Base-by-base conservation (phyloP, 2,329 filamentous ascomycete species). In the Aspergillus fumigatus region DNA sequence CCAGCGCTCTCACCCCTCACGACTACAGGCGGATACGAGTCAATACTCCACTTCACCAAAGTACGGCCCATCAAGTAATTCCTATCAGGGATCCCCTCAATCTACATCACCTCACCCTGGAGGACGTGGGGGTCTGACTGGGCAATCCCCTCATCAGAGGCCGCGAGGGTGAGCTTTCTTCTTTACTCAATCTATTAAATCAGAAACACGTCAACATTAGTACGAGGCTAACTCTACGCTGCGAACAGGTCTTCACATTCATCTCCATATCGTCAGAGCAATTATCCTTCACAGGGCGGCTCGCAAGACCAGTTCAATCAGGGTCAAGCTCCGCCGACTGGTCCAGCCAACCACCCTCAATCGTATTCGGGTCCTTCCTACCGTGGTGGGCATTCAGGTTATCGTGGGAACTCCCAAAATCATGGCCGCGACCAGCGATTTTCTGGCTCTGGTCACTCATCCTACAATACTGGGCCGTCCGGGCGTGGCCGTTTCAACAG, bases 401-500 rank as follows among this genome's bases (percentile, higher is more conserved):
- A 85, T 65, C 82, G 87, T 52, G 85, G 85, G 38, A 83, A 80
- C 57, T 80, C 84, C 54, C 85, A 82, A 65, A 76, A 74, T 49
- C 70, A 73, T 26, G 70, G 69, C 1, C 70, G 72, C 8, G 78
- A 78, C 58, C 76, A 79, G 58, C 76, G 79, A 43, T 77, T 70
- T 51, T 75, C 76, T 45, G 68, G 65, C 23, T 65, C 77, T 49
- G 76, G 75, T 29, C 78, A 84, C 50, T 35, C 80, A 80, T 75
- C 76, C 26, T 79, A 82, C 57, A 62, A 65, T 32, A 70, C 69
- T 50, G 64, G 71, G 1, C 68, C 72, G 32, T 64, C 73, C 21
- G 74, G 76, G 32, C 81, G 87, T 52, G 85, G 85, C 38, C 77
- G 82, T 61, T 83, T 88, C 78, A 80, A 86, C 73, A 84, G 89